These are phyloP conservation scores for Globisporangium middletonii DNA, from an alignment of 352 stramenopile species.

Conservation along the genomic window DNA sequence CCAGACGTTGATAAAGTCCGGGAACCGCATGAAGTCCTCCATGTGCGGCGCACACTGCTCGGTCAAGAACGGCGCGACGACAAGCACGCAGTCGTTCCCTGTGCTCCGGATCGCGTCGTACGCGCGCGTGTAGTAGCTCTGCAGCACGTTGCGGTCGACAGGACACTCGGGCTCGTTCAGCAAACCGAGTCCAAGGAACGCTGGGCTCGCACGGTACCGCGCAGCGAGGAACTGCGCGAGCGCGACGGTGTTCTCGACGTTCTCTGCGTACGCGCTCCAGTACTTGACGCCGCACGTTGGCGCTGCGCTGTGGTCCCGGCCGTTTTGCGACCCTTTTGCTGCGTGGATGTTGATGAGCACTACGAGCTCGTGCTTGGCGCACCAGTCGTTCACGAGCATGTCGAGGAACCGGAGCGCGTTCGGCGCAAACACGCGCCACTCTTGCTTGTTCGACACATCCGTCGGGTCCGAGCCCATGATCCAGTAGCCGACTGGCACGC, in stretches of 20 bases:
- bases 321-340: constrained; percentile 74
- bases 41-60: constrained; percentile 37
- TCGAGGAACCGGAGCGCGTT: constrained; percentile 59
- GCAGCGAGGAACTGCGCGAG: constrained; percentile 42
- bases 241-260: constrained; percentile 63
- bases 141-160: constrained; percentile 35
- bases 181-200: constrained; percentile 67
- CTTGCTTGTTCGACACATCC: constrained; percentile 41
- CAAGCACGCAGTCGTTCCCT: constrained; percentile 54
- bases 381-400: constrained; percentile 76
- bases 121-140: constrained; percentile 47
- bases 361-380: constrained; percentile 46
- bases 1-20: constrained; percentile 36
- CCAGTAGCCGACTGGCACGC: constrained; percentile 79
- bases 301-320: constrained; percentile 64
- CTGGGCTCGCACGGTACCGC: constrained; percentile 30
- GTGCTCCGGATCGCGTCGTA: constrained; percentile 51
- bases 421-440: constrained; percentile 36
- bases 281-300: constrained; percentile 27
- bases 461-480: constrained; percentile 46
- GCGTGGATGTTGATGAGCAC: constrained; percentile 81
- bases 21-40: constrained; percentile 37
- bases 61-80: constrained; percentile 40
- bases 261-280: constrained; percentile 48
- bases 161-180: constrained; percentile 76